Conservation (phyloP, 192 early-diverging fungal species). For the Umbelopsis isabellina region DNA sequence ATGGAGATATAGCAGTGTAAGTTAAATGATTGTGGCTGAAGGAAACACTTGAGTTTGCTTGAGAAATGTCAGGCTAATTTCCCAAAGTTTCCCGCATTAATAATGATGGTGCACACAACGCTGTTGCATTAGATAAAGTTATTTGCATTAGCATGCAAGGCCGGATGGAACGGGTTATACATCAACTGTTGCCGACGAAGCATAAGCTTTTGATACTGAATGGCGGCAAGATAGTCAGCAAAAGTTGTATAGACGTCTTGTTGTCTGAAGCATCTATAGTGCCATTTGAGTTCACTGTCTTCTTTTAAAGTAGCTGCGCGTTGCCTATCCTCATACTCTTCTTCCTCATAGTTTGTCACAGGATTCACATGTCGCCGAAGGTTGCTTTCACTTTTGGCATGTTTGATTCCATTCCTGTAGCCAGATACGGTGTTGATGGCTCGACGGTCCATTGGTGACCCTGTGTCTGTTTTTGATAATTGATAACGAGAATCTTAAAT, state of each 20-base stretch:
- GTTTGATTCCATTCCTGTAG: neutral
- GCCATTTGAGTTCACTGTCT: constrained; percentile 10
- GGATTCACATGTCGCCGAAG: neutral
- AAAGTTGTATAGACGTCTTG: neutral
- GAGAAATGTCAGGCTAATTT: too few species aligned
- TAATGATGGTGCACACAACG: too few species aligned
- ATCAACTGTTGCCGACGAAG: neutral
- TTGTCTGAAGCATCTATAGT: neutral
- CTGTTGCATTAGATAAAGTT: neutral
- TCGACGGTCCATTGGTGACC: neutral
- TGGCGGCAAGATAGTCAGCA: neutral
- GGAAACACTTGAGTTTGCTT: too few species aligned
- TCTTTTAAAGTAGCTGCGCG: neutral
- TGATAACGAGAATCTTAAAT: too few species aligned
- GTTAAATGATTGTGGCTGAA: too few species aligned
- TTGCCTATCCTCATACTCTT: neutral
- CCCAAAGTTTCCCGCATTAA: too few species aligned
- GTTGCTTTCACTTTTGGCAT: neutral
- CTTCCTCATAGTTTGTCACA: neutral
- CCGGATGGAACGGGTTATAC: neutral
- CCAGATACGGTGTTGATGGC: neutral
- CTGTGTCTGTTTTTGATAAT: neutral
- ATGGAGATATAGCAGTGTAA: too few species aligned
- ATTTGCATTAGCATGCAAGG: neutral
- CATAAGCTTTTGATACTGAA: constrained; percentile 11